These are phyloP conservation scores for Letharia lupina DNA, from an alignment of 495 filamentous ascomycete species.

Conservation along the genomic window DNA sequence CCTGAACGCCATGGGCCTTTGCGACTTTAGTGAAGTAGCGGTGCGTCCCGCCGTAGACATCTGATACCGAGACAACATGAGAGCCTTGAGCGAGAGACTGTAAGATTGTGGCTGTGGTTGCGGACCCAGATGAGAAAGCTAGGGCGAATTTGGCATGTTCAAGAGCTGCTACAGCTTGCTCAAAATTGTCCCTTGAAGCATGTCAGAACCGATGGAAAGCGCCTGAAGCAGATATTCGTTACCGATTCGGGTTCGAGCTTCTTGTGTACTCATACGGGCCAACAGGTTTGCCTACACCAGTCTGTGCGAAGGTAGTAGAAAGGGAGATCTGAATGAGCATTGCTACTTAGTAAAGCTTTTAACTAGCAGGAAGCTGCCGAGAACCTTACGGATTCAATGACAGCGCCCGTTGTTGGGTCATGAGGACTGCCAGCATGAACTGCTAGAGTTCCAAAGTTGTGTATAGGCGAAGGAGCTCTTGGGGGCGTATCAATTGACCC, in stretches of 20 bases:
- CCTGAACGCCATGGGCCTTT: constrained; percentile 83
- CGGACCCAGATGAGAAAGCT: constrained; percentile 90
- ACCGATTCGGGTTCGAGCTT: constrained; percentile 86
- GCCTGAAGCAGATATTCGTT: neutral
- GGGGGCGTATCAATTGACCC: constrained; percentile 50
- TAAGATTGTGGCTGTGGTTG: constrained; percentile 84
- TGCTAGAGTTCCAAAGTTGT: constrained; percentile 81
- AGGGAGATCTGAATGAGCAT: constrained; percentile 63
- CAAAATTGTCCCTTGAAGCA: constrained; percentile 65
- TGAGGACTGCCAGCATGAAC: constrained; percentile 88
- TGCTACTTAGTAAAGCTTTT: constrained; percentile 17
- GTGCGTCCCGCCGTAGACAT: constrained; percentile 97
- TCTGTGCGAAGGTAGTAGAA: constrained; percentile 88
- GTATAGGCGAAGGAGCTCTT: constrained; percentile 49
- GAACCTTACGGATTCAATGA: constrained; percentile 65
- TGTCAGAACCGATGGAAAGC: neutral
- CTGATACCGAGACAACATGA: constrained; percentile 90
- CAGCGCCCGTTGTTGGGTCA: constrained; percentile 85
- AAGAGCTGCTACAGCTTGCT: constrained; percentile 79
- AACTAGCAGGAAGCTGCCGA: constrained; percentile 1
- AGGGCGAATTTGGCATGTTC: constrained; percentile 90
- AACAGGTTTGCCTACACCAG: constrained; percentile 71
- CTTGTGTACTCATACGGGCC: constrained; percentile 86
- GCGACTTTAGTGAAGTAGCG: constrained; percentile 99
- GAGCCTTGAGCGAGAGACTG: constrained; percentile 88